Percentiles rank a stretch among this genome's conserved stretches.
Conservation (phyloP, 768 basidiomycete species). For the Kwoniella dejecticola region DNA sequence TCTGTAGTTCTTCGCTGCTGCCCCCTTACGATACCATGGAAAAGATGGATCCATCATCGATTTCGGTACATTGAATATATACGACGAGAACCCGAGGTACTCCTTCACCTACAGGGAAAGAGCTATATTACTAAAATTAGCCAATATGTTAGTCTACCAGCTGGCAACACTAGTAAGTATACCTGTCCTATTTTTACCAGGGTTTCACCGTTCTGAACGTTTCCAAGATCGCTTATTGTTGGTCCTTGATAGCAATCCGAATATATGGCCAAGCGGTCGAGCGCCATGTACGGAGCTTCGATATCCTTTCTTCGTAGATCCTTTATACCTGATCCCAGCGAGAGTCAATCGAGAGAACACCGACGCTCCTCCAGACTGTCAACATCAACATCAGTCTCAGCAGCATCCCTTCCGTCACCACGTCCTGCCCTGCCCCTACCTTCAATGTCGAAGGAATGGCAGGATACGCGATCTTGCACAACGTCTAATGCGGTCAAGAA, state of each 20-base stretch:
- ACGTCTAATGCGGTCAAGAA: slow-evolving; percentile 19
- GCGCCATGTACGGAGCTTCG: slow-evolving; percentile 38
- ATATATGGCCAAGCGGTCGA: slow-evolving; percentile 33
- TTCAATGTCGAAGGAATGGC: too few relatives aligned
- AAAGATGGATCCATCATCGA: slow-evolving; percentile 24
- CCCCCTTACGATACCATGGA: slow-evolving; percentile 33
- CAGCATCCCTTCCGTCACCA: not conserved
- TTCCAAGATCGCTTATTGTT: too few relatives aligned
- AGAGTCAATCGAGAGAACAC: not conserved
- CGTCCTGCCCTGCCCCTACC: not conserved
- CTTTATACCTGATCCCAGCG: slow-evolving; percentile 21
- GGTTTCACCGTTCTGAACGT: too few relatives aligned
- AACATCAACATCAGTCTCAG: too few relatives aligned
- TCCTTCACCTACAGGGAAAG: slow-evolving; percentile 34
- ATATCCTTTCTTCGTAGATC: slow-evolving; percentile 42
- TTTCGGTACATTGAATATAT: slow-evolving; percentile 43
- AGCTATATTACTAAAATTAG: slow-evolving; percentile 37
- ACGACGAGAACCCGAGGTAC: slow-evolving; percentile 28
- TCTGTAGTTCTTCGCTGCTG: slow-evolving; percentile 39
- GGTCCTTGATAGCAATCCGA: slow-evolving; percentile 48
- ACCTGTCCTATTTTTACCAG: too few relatives aligned
- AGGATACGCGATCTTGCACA: too few relatives aligned
- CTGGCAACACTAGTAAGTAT: slow-evolving; percentile 43
- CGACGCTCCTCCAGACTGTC: not conserved
- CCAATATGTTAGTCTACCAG: slow-evolving; percentile 52